Evolutionary conservation across 2,329 filamentous ascomycete species (phyloP), one percentile per base, ranked within the genome.

Genomic region (Nakataea oryzae): DNA sequence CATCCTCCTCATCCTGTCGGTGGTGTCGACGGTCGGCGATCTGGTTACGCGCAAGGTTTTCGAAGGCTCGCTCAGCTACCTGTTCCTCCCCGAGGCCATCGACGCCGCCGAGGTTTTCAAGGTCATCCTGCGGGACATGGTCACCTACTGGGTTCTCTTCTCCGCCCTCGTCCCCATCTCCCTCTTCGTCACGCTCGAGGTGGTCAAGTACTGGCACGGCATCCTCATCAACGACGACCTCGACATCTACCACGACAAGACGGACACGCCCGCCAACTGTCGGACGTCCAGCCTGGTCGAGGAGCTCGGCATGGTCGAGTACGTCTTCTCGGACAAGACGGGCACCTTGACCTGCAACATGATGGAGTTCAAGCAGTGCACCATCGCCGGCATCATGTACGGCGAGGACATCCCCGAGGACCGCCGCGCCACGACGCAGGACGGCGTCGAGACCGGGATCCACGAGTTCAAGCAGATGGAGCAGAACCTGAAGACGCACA

Each of bases 201-300:
- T 99, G 67, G 93, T 99, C 78, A 99, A 99, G 75, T 97, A 97
- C 73, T 96, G 89, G 80, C 93, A 96, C 67, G 95, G 91, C n/a
- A 95, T 95, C 69, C 84, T 99, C 65, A 99, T 99, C 74, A 96
- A 96, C 72, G 93, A 93, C 62, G 96, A 99, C 72, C 82, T 99
- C 62, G 95, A 99, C 72, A 99, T 99, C 69, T 99, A 99, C 76
- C 91, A 99, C 73, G 90, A 96, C 69, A 90, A 91, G 72, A 96
- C 88, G 0, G 93, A 99, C 70, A 99, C 93, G 0, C 92, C 95
- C 14, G 93, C 95, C 6, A 96, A 95, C 66, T 99, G 95, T 75
- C 86, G 95, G 69, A 99, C 95, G 0, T 97, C 93, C 2, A 97
- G 93, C 67, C 79, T 99, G 71, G 95, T 99, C 13, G 95, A 99